Evolutionary conservation across 2,329 filamentous ascomycete species (phyloP), one percentile per base, ranked within the genome.

Genomic region (Aureobasidium sp.): DNA sequence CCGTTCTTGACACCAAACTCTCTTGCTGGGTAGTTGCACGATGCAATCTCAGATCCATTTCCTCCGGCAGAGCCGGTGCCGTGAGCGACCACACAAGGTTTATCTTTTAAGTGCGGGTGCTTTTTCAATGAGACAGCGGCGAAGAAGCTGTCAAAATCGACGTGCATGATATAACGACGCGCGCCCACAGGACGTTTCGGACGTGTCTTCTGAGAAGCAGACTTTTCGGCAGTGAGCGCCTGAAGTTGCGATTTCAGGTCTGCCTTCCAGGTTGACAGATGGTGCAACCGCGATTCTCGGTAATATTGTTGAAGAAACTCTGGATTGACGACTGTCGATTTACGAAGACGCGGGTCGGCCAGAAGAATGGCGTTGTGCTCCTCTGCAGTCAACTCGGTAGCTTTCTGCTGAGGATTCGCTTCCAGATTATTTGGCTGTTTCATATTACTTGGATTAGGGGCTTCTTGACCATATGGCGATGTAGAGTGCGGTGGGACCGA

Each of bases 141-240:
- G 74, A 99, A 99, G 76, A 99, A 99, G 74, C 91, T 94, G 75
- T 99, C 95, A 73, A 99, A 99, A 71, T 99, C 94, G 34, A 99
- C 91, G 69, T 99, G 94, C 70, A 99, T 84, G 59, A 99, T 82
- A 69, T 97, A 99, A 56, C 89, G 80, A 64, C 92, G 82, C 3
- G 86, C 76, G 0, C 87, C 89, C 13, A 82, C 78, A 29, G 80
- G 80, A 46, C 80, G 79, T 68, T 86, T 82, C 62, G 77, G 77
- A 79, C 67, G 77, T 6, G 66, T 72, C 68, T 71, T 81, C 67
- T 82, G 80, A 9, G 79, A 79, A 36, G 69, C 80, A 61, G 64
- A 79, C 69, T 87, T 90, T 67, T 95, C 88, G 1, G 84, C 83
- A 9, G 92, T 87, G 61, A 96, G 78, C 8, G 83, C 85, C 74